Conservation (phyloP, 352 stramenopile genomes). For the Phytopythium oedochilum region DNA sequence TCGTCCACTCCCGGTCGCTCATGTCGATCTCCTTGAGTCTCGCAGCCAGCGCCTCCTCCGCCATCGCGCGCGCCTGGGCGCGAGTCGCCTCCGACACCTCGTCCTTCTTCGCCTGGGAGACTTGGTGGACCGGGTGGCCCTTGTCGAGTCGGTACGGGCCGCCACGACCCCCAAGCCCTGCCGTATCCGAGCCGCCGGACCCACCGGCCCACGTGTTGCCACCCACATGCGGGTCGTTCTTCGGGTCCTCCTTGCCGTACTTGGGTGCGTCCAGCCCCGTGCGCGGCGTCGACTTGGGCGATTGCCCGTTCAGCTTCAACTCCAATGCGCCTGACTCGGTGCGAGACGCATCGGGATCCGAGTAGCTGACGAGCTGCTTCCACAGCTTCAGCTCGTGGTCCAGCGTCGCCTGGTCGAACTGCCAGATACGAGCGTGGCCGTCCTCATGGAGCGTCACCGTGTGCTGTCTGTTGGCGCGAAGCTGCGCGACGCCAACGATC, state of each 20-base stretch:
- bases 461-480: slow-evolving; percentile 26
- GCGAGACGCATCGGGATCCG: slow-evolving; percentile 3
- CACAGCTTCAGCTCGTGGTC: slow-evolving; percentile 45
- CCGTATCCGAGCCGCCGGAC: slow-evolving; percentile 91
- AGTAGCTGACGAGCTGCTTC: slow-evolving; percentile 61
- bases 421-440: slow-evolving; percentile 53
- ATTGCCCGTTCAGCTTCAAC: slow-evolving; percentile 45
- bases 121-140: slow-evolving; percentile 92
- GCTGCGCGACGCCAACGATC: slow-evolving; percentile 29
- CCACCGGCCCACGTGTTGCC: slow-evolving; percentile 94
- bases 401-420: slow-evolving; percentile 45
- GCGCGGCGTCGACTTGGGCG: slow-evolving; percentile 45
- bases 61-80: slow-evolving; percentile 61
- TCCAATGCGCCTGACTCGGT: slow-evolving; percentile 14
- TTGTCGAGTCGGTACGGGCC: slow-evolving; percentile 95
- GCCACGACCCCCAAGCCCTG: slow-evolving; percentile 89
- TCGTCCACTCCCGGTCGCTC: slow-evolving; percentile 73
- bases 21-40: slow-evolving; percentile 82
- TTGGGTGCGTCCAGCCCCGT: slow-evolving; percentile 84
- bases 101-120: slow-evolving; percentile 92
- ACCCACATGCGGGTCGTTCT: slow-evolving; percentile 93
- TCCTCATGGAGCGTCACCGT: slow-evolving; percentile 52
- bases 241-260: slow-evolving; percentile 91
- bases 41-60: slow-evolving; percentile 63
- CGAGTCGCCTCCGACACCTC: slow-evolving; percentile 86